A percentile compares a stretch with the other conserved stretches of the same genome.
Evolutionary conservation across 108 stramenopile genomes (phyloP).

Genomic region (Cylindrotheca closterium): DNA sequence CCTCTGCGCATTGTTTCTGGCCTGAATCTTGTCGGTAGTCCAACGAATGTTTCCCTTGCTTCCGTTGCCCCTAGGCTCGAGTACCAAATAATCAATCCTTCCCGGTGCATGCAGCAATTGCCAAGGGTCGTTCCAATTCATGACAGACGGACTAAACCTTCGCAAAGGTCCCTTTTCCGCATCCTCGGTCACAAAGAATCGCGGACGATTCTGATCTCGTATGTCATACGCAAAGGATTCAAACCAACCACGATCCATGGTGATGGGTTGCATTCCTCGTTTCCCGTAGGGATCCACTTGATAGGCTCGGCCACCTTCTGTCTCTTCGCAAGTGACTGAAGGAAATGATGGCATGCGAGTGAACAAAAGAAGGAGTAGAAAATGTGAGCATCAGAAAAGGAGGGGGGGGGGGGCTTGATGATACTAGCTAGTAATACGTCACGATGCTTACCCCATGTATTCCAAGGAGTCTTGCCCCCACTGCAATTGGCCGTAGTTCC

Average conservation of each 20-base stretch:
- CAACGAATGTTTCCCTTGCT: constrained; percentile 35
- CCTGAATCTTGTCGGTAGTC: constrained; percentile 21
- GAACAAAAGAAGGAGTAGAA: no score
- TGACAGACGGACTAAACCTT: constrained; percentile 35
- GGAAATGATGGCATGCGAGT: no score
- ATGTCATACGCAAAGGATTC: constrained; percentile 55
- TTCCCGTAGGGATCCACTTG: constrained; percentile 62
- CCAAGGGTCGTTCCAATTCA: constrained; percentile 27
- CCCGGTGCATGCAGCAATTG: constrained; percentile 43
- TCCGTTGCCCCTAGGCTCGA: constrained; percentile 18
- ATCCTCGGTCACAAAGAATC: constrained; percentile 56
- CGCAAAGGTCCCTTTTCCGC: constrained; percentile 35
- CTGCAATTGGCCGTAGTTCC: constrained; percentile 46
- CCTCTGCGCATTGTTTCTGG: constrained; percentile 20
- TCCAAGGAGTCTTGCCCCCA: constrained; percentile 43
- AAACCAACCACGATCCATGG: constrained; percentile 48
- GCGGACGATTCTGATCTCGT: constrained; percentile 30
- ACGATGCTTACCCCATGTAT: no score
- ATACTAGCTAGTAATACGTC: no score
- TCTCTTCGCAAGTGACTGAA: constrained; percentile 57
- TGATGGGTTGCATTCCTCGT: constrained; percentile 32
- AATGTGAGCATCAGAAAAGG: no score
- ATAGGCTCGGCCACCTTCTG: constrained; percentile 43
- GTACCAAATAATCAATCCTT: constrained; percentile 31
- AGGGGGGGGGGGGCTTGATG: no score